Evolutionary conservation across 2,329 filamentous ascomycete genomes (phyloP), one percentile per base, ranked within the genome.

Genomic region (Xylaria sp.): DNA sequence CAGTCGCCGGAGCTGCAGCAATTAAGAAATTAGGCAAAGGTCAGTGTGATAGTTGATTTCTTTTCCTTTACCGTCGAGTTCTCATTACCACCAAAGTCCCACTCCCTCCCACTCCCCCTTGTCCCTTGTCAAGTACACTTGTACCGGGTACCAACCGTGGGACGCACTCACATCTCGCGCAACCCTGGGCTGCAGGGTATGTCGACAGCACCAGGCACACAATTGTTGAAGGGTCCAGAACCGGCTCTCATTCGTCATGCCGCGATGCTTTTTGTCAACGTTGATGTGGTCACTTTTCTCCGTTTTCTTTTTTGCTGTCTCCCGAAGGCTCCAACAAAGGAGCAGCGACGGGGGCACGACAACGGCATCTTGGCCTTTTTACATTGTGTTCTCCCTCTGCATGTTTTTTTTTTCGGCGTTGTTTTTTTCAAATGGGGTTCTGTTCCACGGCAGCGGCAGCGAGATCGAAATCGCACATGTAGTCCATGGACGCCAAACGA

Each of bases 1-100:
- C 54, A 21, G 47, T 19, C 49, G 47, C 57, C 21, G 51, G 58
- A 41, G 54, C 47, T 37, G 54, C 54, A 64, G 56, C 46, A 53
- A 44, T 43, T 19, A 44, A 38, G 35, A 37, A 47, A 54, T 48
- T 51, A 55, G 35, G 54, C 25, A 56, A 59, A 64, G 55, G 59
- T 62, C 51, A 64, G 62, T 64, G 55, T 58, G 59, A 62, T 55
- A 54, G 48, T 61, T 52, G 15, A 38, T 44, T 62, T 58, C 38
- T 13, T 64, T 58, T 58, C 33, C 48, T 56, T 64, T 55, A 44
- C 29, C 40, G 13, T 54, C 21, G 33, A 51, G 49, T 19, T 51
- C 35, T 41, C 35, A 38, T 61, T 35, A 49, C 48, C 29, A 55
- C 58, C 31, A 41, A 47, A 54, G 27, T 15, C 48, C 37, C 44